These are phyloP conservation scores for Ustilago tritici DNA, from an alignment of 1,284 basidiomycete species.

Conservation along the genomic window DNA sequence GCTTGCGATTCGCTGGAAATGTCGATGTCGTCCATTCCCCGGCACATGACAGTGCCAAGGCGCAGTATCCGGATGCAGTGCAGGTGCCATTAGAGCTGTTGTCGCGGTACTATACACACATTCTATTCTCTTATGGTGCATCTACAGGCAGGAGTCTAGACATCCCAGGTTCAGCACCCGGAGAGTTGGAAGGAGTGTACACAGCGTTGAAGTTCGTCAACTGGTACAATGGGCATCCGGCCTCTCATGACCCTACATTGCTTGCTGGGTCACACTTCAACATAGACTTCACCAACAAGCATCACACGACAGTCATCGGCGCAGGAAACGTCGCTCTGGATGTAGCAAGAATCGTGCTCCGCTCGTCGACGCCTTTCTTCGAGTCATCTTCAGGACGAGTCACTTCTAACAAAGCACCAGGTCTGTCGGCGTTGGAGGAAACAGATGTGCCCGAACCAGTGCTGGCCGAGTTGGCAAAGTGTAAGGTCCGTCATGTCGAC, in stretches of 20 bases:
- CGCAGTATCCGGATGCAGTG: conserved; percentile 73
- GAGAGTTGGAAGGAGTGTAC: conserved; percentile 74
- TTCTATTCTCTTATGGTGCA: conserved; percentile 85
- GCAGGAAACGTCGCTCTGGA: conserved; percentile 97
- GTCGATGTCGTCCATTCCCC: conserved; percentile 76
- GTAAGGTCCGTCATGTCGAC: conserved; percentile 80
- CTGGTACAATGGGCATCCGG: conserved; percentile 96
- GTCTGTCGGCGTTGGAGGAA: conserved; percentile 75
- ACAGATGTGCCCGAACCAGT: conserved; percentile 87
- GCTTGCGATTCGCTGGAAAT: conserved; percentile 82
- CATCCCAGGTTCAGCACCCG: conserved; percentile 72
- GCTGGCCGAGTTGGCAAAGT: conserved; percentile 77
- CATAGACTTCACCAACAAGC: conserved; percentile 73
- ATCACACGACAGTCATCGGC: conserved; percentile 86
- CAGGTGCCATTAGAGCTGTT: conserved; percentile 76
- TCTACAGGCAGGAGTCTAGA: conserved; percentile 73
- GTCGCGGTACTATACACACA: conserved; percentile 80
- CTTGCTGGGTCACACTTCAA: conserved; percentile 36
- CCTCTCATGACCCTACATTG: conserved; percentile 60
- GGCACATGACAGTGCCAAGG: conserved; percentile 37
- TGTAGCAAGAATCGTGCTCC: conserved; percentile 88
- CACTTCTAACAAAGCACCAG: conserved; percentile 39
- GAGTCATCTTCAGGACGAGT: conserved; percentile 23
- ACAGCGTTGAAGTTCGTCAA: conserved; percentile 89
- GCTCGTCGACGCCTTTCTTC: conserved; percentile 56